Evolutionary conservation across 2,329 filamentous ascomycete species (phyloP).

Genomic region (Byssochlamys sp.): DNA sequence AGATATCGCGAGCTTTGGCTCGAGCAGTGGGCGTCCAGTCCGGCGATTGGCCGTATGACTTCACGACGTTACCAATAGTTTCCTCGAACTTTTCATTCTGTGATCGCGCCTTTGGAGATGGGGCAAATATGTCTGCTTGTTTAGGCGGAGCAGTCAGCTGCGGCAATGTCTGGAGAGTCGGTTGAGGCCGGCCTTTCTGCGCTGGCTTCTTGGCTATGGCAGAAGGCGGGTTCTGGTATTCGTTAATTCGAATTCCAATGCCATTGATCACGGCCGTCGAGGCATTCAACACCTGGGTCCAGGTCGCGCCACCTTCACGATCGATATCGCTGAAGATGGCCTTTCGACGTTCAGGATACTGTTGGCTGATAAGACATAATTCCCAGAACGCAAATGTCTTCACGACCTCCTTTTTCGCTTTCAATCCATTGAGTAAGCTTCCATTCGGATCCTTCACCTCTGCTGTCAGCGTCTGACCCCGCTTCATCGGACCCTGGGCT

Average conservation of each 20-base stretch:
- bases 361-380: slow-evolving; percentile 65
- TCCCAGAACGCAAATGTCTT: slow-evolving; percentile 88
- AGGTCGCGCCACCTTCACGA: slow-evolving; percentile 66
- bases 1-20: slow-evolving; percentile 27
- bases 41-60: slow-evolving; percentile 36
- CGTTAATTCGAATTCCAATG: slow-evolving; percentile 59
- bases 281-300: slow-evolving; percentile 64
- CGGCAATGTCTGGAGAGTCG: slow-evolving; percentile 38
- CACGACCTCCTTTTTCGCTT: slow-evolving; percentile 68
- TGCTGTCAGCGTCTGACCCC: slow-evolving; percentile 68
- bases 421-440: slow-evolving; percentile 73
- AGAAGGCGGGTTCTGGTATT: slow-evolving; percentile 42
- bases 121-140: slow-evolving; percentile 39
- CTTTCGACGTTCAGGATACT: slow-evolving; percentile 65
- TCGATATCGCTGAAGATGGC: slow-evolving; percentile 82
- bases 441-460: slow-evolving; percentile 88
- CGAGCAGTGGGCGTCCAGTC: slow-evolving; percentile 35
- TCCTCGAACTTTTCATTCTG: slow-evolving; percentile 28
- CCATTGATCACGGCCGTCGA: slow-evolving; percentile 61
- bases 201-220: slow-evolving; percentile 27
- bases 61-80: slow-evolving; percentile 37
- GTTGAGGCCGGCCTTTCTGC: slow-evolving; percentile 28
- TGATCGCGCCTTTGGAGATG: slow-evolving; percentile 27
- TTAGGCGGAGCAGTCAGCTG: slow-evolving; percentile 41
- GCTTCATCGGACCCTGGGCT: slow-evolving; percentile 71